These are phyloP conservation scores for Cynara cardunculus DNA, from an alignment of 129 eudicot genomes.

Conservation along the genomic window DNA sequence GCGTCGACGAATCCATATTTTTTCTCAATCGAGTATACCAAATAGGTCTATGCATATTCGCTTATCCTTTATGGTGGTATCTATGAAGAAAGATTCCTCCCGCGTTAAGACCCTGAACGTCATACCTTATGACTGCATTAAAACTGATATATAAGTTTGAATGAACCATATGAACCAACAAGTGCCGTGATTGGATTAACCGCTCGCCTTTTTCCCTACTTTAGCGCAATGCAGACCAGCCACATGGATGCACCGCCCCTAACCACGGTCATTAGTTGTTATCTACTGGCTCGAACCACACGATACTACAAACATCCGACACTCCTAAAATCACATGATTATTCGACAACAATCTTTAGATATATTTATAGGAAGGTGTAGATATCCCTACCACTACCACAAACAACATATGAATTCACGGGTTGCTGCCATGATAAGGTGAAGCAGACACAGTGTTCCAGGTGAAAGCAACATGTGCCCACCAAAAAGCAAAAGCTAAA, in stretches of 20 bases:
- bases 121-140: too few species aligned
- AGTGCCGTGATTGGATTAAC: neutral
- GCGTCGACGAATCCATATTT: neutral
- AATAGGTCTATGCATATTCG: too few species aligned
- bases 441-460: neutral
- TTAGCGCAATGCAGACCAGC: neutral
- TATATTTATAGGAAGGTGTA: neutral
- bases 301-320: neutral
- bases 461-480: neutral
- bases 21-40: too few species aligned
- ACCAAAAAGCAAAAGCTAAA: neutral
- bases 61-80: too few species aligned
- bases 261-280: neutral
- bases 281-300: neutral
- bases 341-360: neutral
- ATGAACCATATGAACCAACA: neutral
- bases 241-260: neutral
- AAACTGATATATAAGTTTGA: too few species aligned
- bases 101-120: too few species aligned
- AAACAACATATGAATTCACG: neutral
- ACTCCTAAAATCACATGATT: neutral
- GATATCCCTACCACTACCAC: neutral
- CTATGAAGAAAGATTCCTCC: too few species aligned
- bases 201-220: neutral
- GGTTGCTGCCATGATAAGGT: conserved; percentile 1